Base-by-base conservation (phyloP, 192 early-diverging fungal genomes). In the Backusella parvicylindrica region DNA sequence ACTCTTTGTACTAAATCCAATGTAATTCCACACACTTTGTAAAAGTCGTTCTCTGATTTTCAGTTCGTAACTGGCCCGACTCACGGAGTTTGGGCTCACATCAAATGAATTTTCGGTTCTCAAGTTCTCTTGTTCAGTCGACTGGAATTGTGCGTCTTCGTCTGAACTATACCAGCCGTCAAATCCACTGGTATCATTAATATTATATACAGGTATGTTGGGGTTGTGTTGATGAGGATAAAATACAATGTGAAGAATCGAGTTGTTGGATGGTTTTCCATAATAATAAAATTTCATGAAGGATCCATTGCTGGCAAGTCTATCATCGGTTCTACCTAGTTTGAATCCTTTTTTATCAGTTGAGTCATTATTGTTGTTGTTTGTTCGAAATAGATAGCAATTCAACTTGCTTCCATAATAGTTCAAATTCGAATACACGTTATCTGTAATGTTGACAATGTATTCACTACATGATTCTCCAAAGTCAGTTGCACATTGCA, bases 401-500 rank as follows among this genome's bases (percentile, higher is more conserved):
- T 60, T 21, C 7, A 74, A 40, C 4, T 53, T 40, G 16, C 64
- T 66, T 32, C 72, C 72, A 15, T 74, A 65, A 32, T 74, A 74
- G 33, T 74, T 38, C 6, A 74, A 33, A 8, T 60, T 23, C 15
- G 36, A 40, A 40, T 74, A 23, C 1, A 74, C 72, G 8, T 74
- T 64, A 41, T 74, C 35, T 63, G 72, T 63, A 28, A 74, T 74
- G n/a, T 74, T 60, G 12, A 74, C 28, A 16, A 74, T 23, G 30
- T 74, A 74, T 15, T 74, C 21, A 13, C 33, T 37, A 33, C 72
- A 74, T 6, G 72, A 74, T 8, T 66, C 63, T 60, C 72, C 72
- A 74, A 74, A 74, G 33, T 74, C 72, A 1, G 72, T 74, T 7
- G 72, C 60, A 43, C 72, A 74, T 28, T 74, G 72, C 8, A 74